Conservation (phyloP, 257 asterid genomes). For the Lithospermum erythrorhizon region DNA sequence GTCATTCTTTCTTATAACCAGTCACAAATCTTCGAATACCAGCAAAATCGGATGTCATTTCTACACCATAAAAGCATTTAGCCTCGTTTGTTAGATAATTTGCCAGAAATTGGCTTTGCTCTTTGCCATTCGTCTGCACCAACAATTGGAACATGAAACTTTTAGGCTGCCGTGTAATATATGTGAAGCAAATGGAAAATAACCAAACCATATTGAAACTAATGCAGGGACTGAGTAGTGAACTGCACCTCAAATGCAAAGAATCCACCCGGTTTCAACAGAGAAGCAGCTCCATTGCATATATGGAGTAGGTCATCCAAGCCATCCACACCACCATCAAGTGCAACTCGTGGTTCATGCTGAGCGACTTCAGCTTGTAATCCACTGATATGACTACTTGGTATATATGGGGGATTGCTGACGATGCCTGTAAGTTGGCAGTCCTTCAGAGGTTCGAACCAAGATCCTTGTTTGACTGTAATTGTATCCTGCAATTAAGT, state of each 20-base stretch:
- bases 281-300: constrained; percentile 55
- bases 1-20: constrained; percentile 41
- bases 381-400: constrained; percentile 49
- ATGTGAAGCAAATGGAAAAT: background rate
- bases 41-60: constrained; percentile 48
- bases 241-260: constrained; percentile 77
- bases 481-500: constrained; percentile 40
- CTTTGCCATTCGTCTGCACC: constrained; percentile 79
- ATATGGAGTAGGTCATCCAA: constrained; percentile 59
- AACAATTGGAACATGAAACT: constrained; percentile 7
- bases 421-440: constrained; percentile 48
- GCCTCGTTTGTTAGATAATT: constrained; percentile 35
- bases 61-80: constrained; percentile 38
- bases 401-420: constrained; percentile 90
- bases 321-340: constrained; percentile 81
- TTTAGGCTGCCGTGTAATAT: background rate
- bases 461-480: constrained; percentile 53
- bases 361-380: constrained; percentile 76
- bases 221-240: background rate
- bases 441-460: constrained; percentile 76
- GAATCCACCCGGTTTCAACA: constrained; percentile 77
- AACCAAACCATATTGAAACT: background rate
- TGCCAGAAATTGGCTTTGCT: constrained; percentile 49
- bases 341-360: constrained; percentile 77
- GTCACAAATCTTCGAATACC: constrained; percentile 70